phyloP scores from a whole-genome alignment of 495 filamentous ascomycete species.

The Antarctomyces pellizariae region DNA sequence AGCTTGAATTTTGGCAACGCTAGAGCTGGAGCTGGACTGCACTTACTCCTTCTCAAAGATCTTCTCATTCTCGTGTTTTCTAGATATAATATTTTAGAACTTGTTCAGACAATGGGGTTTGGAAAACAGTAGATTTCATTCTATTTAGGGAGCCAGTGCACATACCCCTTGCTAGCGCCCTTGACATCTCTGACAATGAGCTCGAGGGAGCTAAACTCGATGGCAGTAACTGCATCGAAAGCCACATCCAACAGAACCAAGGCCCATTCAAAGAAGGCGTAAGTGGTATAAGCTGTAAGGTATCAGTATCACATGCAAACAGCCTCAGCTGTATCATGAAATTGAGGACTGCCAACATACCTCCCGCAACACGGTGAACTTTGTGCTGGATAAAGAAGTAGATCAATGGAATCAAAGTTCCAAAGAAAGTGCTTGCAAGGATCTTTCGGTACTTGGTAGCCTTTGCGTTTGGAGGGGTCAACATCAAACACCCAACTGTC shows the following conservation, averaged over 20 bases:
- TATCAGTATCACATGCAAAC: too few species aligned
- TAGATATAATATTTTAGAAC: slow-evolving; percentile 14
- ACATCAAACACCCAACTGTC: slow-evolving; percentile 72
- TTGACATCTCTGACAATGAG: slow-evolving; percentile 73
- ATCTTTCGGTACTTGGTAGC: slow-evolving; percentile 81
- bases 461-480: slow-evolving; percentile 66
- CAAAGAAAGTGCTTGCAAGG: slow-evolving; percentile 68
- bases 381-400: slow-evolving; percentile 99
- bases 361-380: slow-evolving; percentile 78
- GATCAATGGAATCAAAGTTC: slow-evolving; percentile 67
- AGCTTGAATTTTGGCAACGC: slow-evolving; percentile 6
- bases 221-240: slow-evolving; percentile 89
- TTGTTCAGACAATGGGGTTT: slow-evolving; percentile 21
- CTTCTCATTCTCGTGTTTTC: slow-evolving; percentile 38
- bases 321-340: too few species aligned
- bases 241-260: slow-evolving; percentile 86
- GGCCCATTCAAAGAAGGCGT: slow-evolving; percentile 96
- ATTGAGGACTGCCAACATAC: slow-evolving; percentile 1
- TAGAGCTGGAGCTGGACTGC: slow-evolving; percentile 1
- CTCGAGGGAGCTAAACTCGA: slow-evolving; percentile 84
- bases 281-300: slow-evolving; percentile 74
- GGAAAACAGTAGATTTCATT: slow-evolving; percentile 13
- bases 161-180: slow-evolving; percentile 95
- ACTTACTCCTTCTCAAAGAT: slow-evolving; percentile 74
- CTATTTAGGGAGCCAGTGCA: slow-evolving; percentile 85